Conservation (phyloP, 306 rosid species). For the Nissolia schottii region DNA sequence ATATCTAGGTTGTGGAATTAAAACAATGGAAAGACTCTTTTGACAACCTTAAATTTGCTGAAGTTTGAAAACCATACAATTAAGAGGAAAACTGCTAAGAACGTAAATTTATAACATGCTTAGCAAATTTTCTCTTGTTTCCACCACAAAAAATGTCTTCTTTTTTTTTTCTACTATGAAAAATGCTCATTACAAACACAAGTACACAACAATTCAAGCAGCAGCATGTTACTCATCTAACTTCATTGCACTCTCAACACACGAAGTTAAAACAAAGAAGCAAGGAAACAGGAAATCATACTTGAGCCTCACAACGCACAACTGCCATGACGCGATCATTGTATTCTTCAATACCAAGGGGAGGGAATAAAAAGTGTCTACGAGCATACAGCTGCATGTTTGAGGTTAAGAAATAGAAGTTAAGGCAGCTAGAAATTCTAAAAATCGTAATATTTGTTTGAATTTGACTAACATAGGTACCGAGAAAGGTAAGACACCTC, state of each 20-base stretch:
- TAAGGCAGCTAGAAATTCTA: conserved; percentile 12
- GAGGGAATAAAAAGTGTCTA: conserved; percentile 91
- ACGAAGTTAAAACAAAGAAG: conserved; percentile 3
- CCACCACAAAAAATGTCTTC: background rate
- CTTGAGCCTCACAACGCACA: conserved; percentile 96
- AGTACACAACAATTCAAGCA: background rate
- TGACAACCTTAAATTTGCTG: background rate
- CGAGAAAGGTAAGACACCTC: conserved; percentile 51
- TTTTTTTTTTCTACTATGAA: conserved; percentile 14
- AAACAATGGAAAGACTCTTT: background rate
- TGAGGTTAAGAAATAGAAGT: background rate
- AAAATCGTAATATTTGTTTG: background rate
- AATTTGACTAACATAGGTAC: background rate
- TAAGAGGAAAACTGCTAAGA: background rate
- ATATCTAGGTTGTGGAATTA: background rate
- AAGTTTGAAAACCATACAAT: background rate
- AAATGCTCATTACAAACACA: background rate
- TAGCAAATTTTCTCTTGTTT: background rate
- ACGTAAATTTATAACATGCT: background rate
- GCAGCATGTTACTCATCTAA: conserved; percentile 4
- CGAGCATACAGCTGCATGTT: conserved; percentile 88
- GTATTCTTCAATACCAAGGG: conserved; percentile 73
- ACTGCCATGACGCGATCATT: conserved; percentile 83
- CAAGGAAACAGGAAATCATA: conserved; percentile 29
- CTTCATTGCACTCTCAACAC: background rate